Evolutionary conservation across 2,329 filamentous ascomycete species (phyloP).

Genomic region (Aspergillus hiratsukae): DNA sequence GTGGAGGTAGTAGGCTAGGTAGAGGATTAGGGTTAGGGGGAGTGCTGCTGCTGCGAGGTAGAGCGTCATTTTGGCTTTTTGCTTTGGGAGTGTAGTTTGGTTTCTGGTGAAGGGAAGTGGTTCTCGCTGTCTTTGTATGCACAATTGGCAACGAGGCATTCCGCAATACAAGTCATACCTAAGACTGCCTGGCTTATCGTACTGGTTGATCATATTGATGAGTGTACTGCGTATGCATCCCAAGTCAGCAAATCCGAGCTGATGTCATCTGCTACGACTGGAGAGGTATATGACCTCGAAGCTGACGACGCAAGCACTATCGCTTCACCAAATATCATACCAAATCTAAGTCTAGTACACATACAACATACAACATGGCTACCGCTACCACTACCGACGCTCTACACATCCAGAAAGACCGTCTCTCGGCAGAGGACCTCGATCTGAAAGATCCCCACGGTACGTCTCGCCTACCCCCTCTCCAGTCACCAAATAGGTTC

Average conservation of each 20-base stretch:
- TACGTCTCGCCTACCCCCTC: no score
- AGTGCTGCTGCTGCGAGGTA: neutral
- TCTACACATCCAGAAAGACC: conserved; percentile 5
- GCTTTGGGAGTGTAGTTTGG: neutral
- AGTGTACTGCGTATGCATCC: neutral
- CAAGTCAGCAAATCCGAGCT: neutral
- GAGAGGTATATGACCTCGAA: neutral
- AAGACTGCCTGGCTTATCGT: neutral
- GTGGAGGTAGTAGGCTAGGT: conserved; percentile 21
- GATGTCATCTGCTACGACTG: neutral
- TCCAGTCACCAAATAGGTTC: no score
- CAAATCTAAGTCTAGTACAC: neutral
- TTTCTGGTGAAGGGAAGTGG: neutral
- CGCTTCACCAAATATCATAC: neutral
- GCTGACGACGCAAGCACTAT: neutral
- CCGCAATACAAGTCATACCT: no score
- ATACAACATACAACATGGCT: neutral
- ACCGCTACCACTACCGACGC: neutral
- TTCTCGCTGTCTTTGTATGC: neutral
- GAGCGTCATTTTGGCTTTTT: neutral
- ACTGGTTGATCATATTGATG: neutral
- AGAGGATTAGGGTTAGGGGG: conserved; percentile 6
- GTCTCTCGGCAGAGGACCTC: conserved; percentile 2
- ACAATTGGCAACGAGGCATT: neutral
- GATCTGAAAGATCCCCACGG: conserved; percentile 7